These are phyloP conservation scores for Podaxis sp. DNA, from an alignment of 768 basidiomycete genomes.

Conservation along the genomic window DNA sequence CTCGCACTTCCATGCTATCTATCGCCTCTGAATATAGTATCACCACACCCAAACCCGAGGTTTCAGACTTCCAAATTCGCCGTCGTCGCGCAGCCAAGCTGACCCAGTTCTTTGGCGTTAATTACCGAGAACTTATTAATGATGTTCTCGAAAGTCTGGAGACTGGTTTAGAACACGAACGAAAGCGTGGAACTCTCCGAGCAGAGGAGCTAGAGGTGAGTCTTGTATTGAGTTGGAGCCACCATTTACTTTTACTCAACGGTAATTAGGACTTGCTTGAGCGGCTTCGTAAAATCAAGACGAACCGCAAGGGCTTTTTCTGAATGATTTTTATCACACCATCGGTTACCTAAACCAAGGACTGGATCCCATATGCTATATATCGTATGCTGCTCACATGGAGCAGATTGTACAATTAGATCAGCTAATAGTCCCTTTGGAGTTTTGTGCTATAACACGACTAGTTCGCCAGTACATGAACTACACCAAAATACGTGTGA, in stretches of 20 bases:
- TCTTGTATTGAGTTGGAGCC: constrained; percentile 11
- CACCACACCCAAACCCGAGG: constrained; percentile 40
- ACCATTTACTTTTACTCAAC: background rate
- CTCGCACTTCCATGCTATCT: constrained; percentile 60
- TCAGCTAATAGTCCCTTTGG: constrained; percentile 15
- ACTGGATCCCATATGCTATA: constrained; percentile 12
- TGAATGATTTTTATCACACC: constrained; percentile 5
- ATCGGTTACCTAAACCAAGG: constrained; percentile 11
- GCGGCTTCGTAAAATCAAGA: constrained; percentile 53
- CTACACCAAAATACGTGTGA: constrained; percentile 90
- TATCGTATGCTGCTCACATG: constrained; percentile 9
- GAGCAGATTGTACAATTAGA: constrained; percentile 16
- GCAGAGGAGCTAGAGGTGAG: constrained; percentile 74
- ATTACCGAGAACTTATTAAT: constrained; percentile 74
- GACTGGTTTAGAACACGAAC: constrained; percentile 68
- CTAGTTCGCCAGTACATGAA: constrained; percentile 78
- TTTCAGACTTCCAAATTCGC: constrained; percentile 65
- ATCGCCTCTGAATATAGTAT: constrained; percentile 51
- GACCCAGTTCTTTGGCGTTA: constrained; percentile 84
- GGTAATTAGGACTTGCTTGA: constrained; percentile 52
- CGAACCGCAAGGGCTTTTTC: constrained; percentile 40
- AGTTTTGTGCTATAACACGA: constrained; percentile 52
- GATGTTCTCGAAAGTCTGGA: constrained; percentile 85
- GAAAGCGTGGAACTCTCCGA: constrained; percentile 58
- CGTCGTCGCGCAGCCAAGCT: constrained; percentile 79